These are phyloP conservation scores for Neopestalotiopsis rosae DNA, from an alignment of 2,329 filamentous ascomycete species.

Conservation along the genomic window DNA sequence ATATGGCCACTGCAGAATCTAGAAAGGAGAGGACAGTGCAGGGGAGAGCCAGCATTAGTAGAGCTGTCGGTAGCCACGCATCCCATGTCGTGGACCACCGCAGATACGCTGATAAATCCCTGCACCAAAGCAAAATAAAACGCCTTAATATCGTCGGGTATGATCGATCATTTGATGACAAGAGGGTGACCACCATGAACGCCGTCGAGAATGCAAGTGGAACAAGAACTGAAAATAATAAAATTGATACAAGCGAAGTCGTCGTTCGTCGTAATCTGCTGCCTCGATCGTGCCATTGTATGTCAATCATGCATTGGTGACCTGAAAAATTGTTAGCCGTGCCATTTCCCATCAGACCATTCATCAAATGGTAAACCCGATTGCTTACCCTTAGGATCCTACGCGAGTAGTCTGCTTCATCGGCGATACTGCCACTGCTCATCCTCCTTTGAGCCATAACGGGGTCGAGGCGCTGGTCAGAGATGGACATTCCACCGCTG, in stretches of 20 bases:
- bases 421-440: constrained; percentile 95
- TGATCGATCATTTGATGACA: constrained; percentile 37
- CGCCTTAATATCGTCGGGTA: constrained; percentile 37
- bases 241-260: constrained; percentile 36
- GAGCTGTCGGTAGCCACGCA: constrained; percentile 24
- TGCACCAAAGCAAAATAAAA: constrained; percentile 34
- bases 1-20: constrained; percentile 22
- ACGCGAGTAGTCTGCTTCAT: constrained; percentile 96
- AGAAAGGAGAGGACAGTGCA: constrained; percentile 38
- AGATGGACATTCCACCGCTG: constrained; percentile 71
- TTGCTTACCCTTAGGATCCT: constrained; percentile 86
- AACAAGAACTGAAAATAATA: constrained; percentile 25
- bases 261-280: constrained; percentile 38
- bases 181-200: constrained; percentile 37
- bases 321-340: constrained; percentile 28
- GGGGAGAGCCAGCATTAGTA: constrained; percentile 26
- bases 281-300: constrained; percentile 23
- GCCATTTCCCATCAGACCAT: background rate
- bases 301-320: constrained; percentile 39
- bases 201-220: constrained; percentile 40
- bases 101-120: constrained; percentile 29
- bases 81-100: constrained; percentile 26
- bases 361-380: background rate
- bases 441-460: constrained; percentile 82
- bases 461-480: constrained; percentile 85